Conservation (phyloP, 495 filamentous ascomycete genomes). For the Hypoxylon fuscum region DNA sequence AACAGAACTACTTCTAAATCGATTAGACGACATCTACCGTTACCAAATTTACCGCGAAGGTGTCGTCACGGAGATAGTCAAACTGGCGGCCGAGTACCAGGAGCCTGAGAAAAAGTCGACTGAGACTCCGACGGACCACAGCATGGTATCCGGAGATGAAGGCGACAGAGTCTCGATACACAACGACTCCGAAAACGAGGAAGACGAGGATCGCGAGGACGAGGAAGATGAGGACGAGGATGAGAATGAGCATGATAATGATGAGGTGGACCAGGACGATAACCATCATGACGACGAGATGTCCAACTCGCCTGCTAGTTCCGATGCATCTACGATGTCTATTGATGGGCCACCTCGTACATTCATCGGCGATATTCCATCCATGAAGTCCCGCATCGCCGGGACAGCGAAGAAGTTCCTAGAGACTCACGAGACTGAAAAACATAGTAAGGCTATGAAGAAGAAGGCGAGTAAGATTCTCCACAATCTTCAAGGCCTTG, state of each 20-base stretch:
- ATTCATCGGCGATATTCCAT: constrained; percentile 60
- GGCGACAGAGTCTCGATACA: constrained; percentile 62
- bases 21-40: constrained; percentile 86
- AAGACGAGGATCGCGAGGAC: constrained; percentile 59
- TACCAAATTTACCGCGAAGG: constrained; percentile 98
- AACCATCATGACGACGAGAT: constrained; percentile 66
- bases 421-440: constrained; percentile 79
- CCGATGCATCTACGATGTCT: constrained; percentile 66
- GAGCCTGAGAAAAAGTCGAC: constrained; percentile 40
- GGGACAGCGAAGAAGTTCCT: constrained; percentile 82
- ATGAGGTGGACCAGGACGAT: constrained; percentile 64
- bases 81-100: constrained; percentile 65
- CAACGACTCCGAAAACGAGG: constrained; percentile 60
- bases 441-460: constrained; percentile 72
- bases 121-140: constrained; percentile 58
- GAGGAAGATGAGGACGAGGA: constrained; percentile 67
- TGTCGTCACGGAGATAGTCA: constrained; percentile 89
- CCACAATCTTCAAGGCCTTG: constrained; percentile 73
- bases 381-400: constrained; percentile 77
- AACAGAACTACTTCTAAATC: constrained; percentile 83
- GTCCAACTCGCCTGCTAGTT: constrained; percentile 75
- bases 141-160: constrained; percentile 57
- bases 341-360: constrained; percentile 58
- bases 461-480: constrained; percentile 81
- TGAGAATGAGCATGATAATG: constrained; percentile 58